Conservation (phyloP, 345 rosid species). For the Euphorbia pulcherrima region DNA sequence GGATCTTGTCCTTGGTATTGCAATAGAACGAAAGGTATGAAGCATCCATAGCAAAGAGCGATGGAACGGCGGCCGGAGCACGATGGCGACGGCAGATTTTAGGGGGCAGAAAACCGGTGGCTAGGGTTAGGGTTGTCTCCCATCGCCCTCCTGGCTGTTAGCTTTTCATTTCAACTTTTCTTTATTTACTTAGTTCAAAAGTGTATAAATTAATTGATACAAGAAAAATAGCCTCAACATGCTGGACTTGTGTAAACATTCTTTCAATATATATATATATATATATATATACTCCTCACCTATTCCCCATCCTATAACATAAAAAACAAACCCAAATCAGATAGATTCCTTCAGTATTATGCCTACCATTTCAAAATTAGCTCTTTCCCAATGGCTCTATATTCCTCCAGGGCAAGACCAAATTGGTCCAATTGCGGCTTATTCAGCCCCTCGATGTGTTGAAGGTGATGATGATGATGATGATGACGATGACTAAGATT, state of each 20-base stretch:
- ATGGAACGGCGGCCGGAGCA: too few relatives aligned
- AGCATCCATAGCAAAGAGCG: too few relatives aligned
- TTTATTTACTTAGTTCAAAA: too few relatives aligned
- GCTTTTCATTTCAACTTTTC: too few relatives aligned
- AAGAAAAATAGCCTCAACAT: too few relatives aligned
- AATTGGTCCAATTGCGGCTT: neutral
- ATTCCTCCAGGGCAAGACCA: neutral
- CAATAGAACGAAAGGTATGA: too few relatives aligned
- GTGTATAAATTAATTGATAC: too few relatives aligned
- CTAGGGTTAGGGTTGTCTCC: too few relatives aligned
- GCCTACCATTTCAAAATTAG: neutral
- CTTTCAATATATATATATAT: neutral
- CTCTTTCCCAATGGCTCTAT: neutral
- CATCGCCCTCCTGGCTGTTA: too few relatives aligned
- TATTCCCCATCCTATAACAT: neutral
- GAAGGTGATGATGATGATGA: neutral
- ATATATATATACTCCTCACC: constrained; percentile 8
- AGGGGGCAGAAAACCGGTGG: too few relatives aligned
- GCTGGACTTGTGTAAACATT: constrained; percentile 14
- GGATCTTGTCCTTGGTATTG: too few relatives aligned
- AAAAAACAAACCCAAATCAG: neutral
- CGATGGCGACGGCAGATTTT: too few relatives aligned
- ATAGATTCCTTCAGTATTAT: neutral
- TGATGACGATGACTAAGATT: neutral
- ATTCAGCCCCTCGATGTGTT: neutral